phyloP scores from a whole-genome alignment of 2,329 filamentous ascomycete species.

The Fusarium tricinctum region DNA sequence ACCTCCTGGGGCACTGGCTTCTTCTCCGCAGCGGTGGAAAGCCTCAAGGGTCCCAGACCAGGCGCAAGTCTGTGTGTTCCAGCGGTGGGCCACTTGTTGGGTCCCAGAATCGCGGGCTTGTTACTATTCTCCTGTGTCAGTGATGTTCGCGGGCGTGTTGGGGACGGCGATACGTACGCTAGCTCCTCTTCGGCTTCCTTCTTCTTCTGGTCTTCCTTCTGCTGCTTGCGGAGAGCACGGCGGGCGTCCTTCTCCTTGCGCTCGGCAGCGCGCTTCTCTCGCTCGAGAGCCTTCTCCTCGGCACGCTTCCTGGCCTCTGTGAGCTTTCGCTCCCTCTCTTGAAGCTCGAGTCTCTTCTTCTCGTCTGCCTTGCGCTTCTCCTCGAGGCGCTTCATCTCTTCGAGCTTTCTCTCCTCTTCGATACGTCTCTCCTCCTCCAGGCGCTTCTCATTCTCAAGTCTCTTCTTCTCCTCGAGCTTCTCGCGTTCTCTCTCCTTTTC shows the following conservation, averaged over 20 bases:
- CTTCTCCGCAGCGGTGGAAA: constrained; percentile 10
- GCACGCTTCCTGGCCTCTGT: constrained; percentile 16
- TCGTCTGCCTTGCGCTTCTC: constrained; percentile 22
- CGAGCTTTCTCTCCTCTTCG: constrained; percentile 25
- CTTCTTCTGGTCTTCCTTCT: constrained; percentile 26
- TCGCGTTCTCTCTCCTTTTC: constrained; percentile 18
- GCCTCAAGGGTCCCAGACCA: constrained; percentile 14
- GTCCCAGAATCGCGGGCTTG: constrained; percentile 22
- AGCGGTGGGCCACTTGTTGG: constrained; percentile 25
- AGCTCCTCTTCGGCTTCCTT: constrained; percentile 23
- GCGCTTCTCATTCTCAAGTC: constrained; percentile 19
- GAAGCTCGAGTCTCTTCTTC: constrained; percentile 8
- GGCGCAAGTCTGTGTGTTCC: constrained; percentile 23
- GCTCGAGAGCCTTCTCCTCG: constrained; percentile 18
- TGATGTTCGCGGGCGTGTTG: accelerated
- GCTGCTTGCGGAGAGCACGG: constrained; percentile 23
- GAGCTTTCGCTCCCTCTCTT: constrained; percentile 22
- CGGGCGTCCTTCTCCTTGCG: constrained; percentile 32
- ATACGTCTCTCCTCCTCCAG: constrained; percentile 15
- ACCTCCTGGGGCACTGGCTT: constrained; percentile 12
- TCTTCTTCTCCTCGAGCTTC: constrained; percentile 20
- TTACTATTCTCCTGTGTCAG: constrained; percentile 13
- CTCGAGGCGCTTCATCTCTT: constrained; percentile 21
- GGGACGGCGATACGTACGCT: background rate
- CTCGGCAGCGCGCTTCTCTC: constrained; percentile 24